Conservation (phyloP, 108 stramenopile genomes). For the Skeletonema costatum region DNA sequence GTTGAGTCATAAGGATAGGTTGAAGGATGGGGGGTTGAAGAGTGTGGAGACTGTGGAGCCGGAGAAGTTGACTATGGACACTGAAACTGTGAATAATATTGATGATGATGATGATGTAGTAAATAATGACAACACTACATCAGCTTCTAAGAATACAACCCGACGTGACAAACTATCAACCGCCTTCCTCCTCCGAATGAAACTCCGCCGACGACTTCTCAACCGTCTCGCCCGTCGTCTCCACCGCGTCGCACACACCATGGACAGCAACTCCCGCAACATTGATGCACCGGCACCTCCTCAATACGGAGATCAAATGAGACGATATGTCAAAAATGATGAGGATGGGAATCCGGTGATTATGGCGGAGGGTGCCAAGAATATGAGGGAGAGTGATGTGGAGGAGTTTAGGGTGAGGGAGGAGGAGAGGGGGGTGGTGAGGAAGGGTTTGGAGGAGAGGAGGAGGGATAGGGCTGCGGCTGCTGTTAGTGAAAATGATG, state of each 20-base stretch:
- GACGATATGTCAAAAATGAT: constrained; percentile 9
- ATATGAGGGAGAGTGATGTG: constrained; percentile 15
- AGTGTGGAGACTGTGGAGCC: not conserved
- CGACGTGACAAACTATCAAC: constrained; percentile 47
- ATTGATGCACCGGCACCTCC: constrained; percentile 28
- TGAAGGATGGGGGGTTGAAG: not conserved
- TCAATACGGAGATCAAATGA: constrained; percentile 36
- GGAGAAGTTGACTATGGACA: constrained; percentile 3
- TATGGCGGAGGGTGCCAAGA: not conserved
- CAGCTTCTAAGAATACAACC: too few species aligned
- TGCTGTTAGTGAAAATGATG: not conserved
- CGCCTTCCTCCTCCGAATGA: constrained; percentile 67
- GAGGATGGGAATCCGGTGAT: constrained; percentile 1
- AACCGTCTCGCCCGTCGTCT: constrained; percentile 76
- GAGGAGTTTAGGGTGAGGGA: constrained; percentile 19
- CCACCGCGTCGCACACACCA: constrained; percentile 63
- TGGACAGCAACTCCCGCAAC: constrained; percentile 48
- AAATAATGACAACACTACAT: constrained; percentile 5
- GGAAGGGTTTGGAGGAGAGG: constrained; percentile 7
- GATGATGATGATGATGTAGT: not conserved
- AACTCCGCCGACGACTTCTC: constrained; percentile 68
- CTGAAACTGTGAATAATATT: not conserved
- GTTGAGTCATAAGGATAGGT: not conserved
- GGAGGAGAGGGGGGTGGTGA: constrained; percentile 1
- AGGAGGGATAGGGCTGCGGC: not conserved